These are phyloP conservation scores for Trypanosoma platydactyli DNA, from an alignment of 208 protist genomes.

Conservation along the genomic window DNA sequence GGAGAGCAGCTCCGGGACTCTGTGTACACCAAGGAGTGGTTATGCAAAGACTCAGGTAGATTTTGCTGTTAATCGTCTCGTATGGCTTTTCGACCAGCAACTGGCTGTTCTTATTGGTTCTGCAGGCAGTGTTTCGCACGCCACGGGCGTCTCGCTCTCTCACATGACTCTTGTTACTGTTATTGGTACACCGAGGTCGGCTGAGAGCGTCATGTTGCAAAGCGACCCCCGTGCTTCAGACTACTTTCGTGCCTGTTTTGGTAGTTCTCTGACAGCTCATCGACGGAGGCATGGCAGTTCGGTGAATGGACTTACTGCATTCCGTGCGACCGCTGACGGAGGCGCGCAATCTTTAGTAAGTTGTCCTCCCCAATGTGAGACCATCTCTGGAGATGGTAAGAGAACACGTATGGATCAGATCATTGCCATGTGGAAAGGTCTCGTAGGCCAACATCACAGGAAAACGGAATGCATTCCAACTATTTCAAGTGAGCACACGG, in stretches of 20 bases:
- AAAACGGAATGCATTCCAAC: background rate
- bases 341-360: background rate
- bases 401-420: constrained; percentile 49
- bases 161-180: constrained; percentile 11
- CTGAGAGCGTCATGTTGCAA: constrained; percentile 34
- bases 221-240: constrained; percentile 35
- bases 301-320: constrained; percentile 19
- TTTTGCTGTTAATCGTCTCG: constrained; percentile 47
- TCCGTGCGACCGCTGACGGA: background rate
- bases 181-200: constrained; percentile 34
- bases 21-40: constrained; percentile 49
- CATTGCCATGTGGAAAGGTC: constrained; percentile 61
- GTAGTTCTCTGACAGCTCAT: constrained; percentile 43
- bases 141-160: background rate
- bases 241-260: constrained; percentile 49
- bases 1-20: constrained; percentile 63
- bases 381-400: constrained; percentile 27
- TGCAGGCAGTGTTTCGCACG: background rate
- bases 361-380: background rate
- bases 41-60: constrained; percentile 40
- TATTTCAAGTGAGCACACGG: background rate
- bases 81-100: constrained; percentile 59
- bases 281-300: background rate
- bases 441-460: constrained; percentile 51
- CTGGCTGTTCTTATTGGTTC: constrained; percentile 39